Conservation (phyloP, 2,329 filamentous ascomycete species). For the Coniella lustricola region DNA sequence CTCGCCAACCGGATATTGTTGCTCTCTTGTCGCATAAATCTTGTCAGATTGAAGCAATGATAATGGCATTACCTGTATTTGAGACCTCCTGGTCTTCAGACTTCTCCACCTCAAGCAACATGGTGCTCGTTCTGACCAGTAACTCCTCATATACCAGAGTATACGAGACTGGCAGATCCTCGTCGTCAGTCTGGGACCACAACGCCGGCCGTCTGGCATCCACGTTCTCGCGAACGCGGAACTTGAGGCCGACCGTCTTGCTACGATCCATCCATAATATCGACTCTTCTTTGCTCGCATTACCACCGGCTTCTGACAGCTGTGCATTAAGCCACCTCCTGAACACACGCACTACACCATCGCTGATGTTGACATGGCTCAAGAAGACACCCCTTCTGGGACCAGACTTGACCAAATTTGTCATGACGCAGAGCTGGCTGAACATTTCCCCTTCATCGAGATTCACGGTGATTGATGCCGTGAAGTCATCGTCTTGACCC, state of each 20-base stretch:
- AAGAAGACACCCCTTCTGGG: conserved; percentile 54
- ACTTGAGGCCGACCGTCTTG: conserved; percentile 60
- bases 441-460: conserved; percentile 67
- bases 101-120: conserved; percentile 60
- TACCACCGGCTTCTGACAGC: conserved; percentile 35
- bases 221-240: conserved; percentile 54
- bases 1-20: not conserved
- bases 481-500: conserved; percentile 27
- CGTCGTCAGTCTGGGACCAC: conserved; percentile 31
- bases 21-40: conserved; percentile 13
- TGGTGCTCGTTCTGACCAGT: conserved; percentile 54
- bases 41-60: conserved; percentile 45
- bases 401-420: conserved; percentile 61
- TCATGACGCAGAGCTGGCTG: conserved; percentile 63
- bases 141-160: conserved; percentile 66
- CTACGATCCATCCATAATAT: conserved; percentile 63
- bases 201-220: conserved; percentile 34
- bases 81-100: conserved; percentile 53
- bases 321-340: conserved; percentile 59
- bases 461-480: conserved; percentile 52
- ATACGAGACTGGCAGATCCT: conserved; percentile 63
- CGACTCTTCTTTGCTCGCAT: conserved; percentile 20
- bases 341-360: conserved; percentile 64
- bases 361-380: conserved; percentile 58
- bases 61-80: conserved; percentile 57